Evolutionary conservation across 345 rosid genomes (phyloP).

Genomic region (Arabis alpina): DNA sequence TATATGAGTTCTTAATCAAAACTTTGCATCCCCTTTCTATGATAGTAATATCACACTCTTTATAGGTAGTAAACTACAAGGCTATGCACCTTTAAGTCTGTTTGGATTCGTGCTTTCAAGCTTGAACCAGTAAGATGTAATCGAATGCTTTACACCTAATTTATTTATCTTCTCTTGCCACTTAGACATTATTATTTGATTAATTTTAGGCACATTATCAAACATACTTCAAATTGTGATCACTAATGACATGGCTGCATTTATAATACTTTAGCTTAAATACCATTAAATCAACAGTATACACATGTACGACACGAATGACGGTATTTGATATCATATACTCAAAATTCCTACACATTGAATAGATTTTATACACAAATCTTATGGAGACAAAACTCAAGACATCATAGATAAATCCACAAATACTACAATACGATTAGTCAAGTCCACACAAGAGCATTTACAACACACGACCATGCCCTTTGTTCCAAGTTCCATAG

Average conservation of each 20-base stretch:
- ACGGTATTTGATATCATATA: background rate
- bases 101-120: no score
- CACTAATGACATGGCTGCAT: background rate
- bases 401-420: background rate
- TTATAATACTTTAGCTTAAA: background rate
- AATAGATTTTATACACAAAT: slow-evolving; percentile 1
- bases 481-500: background rate
- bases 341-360: background rate
- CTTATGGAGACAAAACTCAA: slow-evolving; percentile 19
- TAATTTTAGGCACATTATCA: background rate
- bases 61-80: no score
- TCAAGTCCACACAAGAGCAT: slow-evolving; percentile 16
- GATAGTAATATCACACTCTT: no score
- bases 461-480: slow-evolving; percentile 5
- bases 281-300: no score
- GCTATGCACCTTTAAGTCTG: no score
- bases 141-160: no score
- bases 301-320: no score
- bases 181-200: no score
- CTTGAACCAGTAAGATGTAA: no score
- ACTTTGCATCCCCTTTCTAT: no score
- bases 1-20: no score
- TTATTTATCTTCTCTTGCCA: no score
- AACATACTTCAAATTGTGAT: background rate
- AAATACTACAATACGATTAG: slow-evolving; percentile 18